Conservation (phyloP, 139 green algal genomes). For the Diplosphaera chodatii region DNA sequence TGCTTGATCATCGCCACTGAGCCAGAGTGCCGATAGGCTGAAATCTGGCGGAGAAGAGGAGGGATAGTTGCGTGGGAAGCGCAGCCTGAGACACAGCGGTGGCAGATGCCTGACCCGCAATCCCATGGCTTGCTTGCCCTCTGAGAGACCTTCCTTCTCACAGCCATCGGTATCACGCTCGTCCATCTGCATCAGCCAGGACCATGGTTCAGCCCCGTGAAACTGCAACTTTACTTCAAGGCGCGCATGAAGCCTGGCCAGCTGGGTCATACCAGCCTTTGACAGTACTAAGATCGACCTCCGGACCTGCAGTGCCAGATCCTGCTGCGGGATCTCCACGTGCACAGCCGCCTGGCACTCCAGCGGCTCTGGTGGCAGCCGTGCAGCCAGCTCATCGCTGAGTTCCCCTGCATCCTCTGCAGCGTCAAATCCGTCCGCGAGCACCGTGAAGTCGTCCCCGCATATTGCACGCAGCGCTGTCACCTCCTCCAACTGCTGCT, state of each 20-base stretch:
- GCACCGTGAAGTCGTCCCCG: slow-evolving; percentile 42
- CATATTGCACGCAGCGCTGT: slow-evolving; percentile 52
- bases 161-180: not conserved
- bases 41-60: slow-evolving; percentile 8
- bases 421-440: not conserved
- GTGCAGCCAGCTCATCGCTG: not conserved
- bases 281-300: too few relatives aligned
- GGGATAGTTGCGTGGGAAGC: slow-evolving; percentile 31
- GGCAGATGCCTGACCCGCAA: slow-evolving; percentile 23
- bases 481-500: slow-evolving; percentile 61
- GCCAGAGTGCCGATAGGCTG: slow-evolving; percentile 33
- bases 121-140: slow-evolving; percentile 3
- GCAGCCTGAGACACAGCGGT: slow-evolving; percentile 37
- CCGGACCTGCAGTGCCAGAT: not conserved
- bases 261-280: not conserved
- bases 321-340: slow-evolving; percentile 5
- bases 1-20: slow-evolving; percentile 5
- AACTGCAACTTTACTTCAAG: too few relatives aligned
- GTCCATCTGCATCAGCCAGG: not conserved
- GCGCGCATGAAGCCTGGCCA: too few relatives aligned
- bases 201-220: not conserved
- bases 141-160: not conserved
- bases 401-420: not conserved
- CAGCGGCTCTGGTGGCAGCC: slow-evolving; percentile 1
- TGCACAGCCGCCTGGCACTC: slow-evolving; percentile 24